Conservation (phyloP, 2,329 filamentous ascomycete species). For the Diaporthe amygdali region DNA sequence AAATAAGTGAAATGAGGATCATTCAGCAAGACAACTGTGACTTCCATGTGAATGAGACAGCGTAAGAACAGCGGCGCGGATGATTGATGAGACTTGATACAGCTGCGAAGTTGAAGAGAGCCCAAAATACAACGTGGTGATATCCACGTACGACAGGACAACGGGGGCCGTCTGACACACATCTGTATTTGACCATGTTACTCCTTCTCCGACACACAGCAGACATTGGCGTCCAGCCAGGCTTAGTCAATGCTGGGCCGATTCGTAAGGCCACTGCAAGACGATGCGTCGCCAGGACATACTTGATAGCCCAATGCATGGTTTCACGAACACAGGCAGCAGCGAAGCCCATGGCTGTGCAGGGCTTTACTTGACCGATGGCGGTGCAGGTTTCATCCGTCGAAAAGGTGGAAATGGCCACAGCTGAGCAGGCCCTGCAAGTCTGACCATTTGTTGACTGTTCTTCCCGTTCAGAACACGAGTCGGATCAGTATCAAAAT, state of each 20-base stretch:
- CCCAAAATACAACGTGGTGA: background rate
- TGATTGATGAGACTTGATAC: background rate
- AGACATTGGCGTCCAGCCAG: background rate
- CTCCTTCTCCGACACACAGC: background rate
- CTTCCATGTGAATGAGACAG: no score
- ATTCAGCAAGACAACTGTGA: no score
- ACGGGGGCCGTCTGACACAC: background rate
- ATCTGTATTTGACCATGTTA: background rate
- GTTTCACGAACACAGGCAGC: background rate
- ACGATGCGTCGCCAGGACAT: background rate
- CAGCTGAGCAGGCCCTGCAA: background rate
- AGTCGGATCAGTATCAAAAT: background rate
- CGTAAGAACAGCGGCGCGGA: background rate
- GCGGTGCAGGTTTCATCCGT: background rate
- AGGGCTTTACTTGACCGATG: background rate
- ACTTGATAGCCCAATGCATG: background rate
- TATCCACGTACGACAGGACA: background rate
- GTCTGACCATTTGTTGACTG: no score
- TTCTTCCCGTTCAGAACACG: background rate
- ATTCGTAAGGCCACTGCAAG: background rate
- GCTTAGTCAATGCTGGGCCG: background rate
- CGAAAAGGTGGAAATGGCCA: background rate
- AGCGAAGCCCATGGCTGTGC: background rate
- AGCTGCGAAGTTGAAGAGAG: background rate
- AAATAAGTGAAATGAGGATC: background rate